phyloP scores from a whole-genome alignment of 2,329 filamentous ascomycete species.

The Ceratocystiopsis sp. region DNA sequence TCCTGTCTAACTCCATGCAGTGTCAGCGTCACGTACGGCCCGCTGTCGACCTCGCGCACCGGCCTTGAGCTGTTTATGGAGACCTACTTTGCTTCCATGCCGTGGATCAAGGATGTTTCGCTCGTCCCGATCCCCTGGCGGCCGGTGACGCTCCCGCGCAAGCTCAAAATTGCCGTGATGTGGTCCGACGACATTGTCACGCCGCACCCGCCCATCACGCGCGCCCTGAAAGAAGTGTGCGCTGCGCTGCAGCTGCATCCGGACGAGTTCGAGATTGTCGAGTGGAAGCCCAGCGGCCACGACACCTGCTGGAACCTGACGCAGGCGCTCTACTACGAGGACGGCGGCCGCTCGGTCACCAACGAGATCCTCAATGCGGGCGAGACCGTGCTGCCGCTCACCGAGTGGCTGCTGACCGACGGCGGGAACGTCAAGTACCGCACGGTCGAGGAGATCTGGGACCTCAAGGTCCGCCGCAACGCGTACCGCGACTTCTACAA shows the following conservation, averaged over 20 bases:
- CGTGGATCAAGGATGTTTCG: conserved; percentile 49
- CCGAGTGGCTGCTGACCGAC: conserved; percentile 18
- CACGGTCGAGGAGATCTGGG: conserved; percentile 24
- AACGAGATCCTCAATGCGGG: conserved; percentile 25
- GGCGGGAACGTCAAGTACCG: conserved; percentile 18
- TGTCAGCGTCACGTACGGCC: not conserved
- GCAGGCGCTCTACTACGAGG: conserved; percentile 27
- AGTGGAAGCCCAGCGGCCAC: conserved; percentile 8
- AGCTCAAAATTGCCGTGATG: not conserved
- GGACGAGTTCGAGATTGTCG: conserved; percentile 5
- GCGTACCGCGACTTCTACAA: conserved; percentile 9
- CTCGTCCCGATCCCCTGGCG: conserved; percentile 43
- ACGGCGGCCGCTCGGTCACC: conserved; percentile 28
- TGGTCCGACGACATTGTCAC: conserved; percentile 19
- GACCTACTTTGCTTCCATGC: conserved; percentile 23
- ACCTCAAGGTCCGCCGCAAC: conserved; percentile 9
- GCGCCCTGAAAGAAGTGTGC: conserved; percentile 32
- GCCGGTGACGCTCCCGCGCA: conserved; percentile 21
- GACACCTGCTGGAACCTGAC: conserved; percentile 11
- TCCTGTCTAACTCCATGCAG: not conserved
- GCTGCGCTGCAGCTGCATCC: conserved; percentile 5
- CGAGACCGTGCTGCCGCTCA: conserved; percentile 27
- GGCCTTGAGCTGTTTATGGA: not conserved
- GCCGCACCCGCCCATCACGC: conserved; percentile 38
- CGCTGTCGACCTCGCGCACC: not conserved